Evolutionary conservation across 1,284 basidiomycete genomes (phyloP).

Genomic region (Bjerkandera adusta): DNA sequence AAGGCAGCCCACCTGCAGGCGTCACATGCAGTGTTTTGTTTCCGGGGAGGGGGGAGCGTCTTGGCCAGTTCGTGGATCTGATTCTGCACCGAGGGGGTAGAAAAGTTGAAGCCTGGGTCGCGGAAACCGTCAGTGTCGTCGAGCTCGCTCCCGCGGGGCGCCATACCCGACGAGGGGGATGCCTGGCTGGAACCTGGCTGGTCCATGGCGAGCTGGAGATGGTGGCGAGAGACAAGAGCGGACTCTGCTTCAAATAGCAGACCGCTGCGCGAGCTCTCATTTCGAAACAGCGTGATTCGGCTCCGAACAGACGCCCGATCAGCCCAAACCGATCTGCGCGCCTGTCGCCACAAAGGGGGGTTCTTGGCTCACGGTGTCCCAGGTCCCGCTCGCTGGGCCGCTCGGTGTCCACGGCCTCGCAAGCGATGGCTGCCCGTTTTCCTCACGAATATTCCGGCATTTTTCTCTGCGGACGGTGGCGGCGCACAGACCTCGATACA

Average conservation of each 20-base stretch:
- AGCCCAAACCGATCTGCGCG: not conserved
- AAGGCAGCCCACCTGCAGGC: constrained; percentile 63
- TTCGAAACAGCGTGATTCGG: constrained; percentile 9
- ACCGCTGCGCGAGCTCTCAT: constrained; percentile 4
- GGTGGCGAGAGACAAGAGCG: constrained; percentile 9
- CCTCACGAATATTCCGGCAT: not conserved
- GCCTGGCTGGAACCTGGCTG: constrained; percentile 5
- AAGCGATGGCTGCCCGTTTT: not conserved
- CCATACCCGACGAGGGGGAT: not conserved
- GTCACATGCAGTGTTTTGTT: constrained; percentile 91
- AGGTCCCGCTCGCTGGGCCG: not conserved
- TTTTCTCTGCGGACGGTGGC: not conserved
- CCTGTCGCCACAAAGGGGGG: not conserved
- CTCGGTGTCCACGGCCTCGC: not conserved
- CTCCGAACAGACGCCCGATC: constrained; percentile 11
- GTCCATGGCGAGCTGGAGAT: constrained; percentile 8
- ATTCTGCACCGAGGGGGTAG: constrained; percentile 64
- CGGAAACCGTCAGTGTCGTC: constrained; percentile 16
- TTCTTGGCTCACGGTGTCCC: constrained; percentile 5
- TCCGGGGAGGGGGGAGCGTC: constrained; percentile 71
- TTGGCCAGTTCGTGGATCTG: constrained; percentile 76
- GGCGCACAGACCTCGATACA: too few relatives aligned
- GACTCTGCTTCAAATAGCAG: constrained; percentile 9
- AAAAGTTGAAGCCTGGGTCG: constrained; percentile 51
- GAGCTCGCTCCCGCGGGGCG: not conserved